Conservation (phyloP, 2,329 filamentous ascomycete genomes). For the Ceratocystis albifundus region DNA sequence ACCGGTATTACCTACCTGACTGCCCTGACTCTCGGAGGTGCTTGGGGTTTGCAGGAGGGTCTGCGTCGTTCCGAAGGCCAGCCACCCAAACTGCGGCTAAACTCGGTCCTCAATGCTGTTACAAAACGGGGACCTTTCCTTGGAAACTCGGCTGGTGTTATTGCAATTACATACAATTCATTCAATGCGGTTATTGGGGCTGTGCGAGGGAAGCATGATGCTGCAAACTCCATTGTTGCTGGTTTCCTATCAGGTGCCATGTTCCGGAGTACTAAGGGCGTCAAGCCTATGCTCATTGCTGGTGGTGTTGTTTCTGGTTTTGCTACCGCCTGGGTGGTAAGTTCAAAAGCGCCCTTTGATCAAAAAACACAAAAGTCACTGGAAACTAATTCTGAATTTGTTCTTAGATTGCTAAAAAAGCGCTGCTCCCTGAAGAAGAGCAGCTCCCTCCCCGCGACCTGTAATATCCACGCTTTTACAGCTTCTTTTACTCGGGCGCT, state of each 20-base stretch:
- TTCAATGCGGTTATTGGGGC: constrained; percentile 76
- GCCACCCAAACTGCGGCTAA: constrained; percentile 82
- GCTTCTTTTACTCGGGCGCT: background rate
- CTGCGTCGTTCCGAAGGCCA: constrained; percentile 63
- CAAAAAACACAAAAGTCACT: no score
- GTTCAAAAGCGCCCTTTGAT: constrained; percentile 31
- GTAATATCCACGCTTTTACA: constrained; percentile 15
- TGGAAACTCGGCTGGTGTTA: constrained; percentile 88
- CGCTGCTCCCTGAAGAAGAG: constrained; percentile 22
- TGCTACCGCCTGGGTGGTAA: constrained; percentile 82
- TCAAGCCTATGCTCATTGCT: constrained; percentile 89
- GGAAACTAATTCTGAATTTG: constrained; percentile 12
- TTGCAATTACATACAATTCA: constrained; percentile 93
- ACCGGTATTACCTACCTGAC: constrained; percentile 87
- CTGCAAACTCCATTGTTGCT: constrained; percentile 75
- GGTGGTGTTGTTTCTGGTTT: constrained; percentile 77
- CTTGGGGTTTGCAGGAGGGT: constrained; percentile 86
- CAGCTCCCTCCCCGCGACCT: constrained; percentile 21
- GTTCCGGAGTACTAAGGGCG: constrained; percentile 88
- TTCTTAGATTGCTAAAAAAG: constrained; percentile 24
- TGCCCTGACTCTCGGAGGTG: constrained; percentile 75
- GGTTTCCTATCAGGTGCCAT: constrained; percentile 82
- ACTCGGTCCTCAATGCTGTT: constrained; percentile 87
- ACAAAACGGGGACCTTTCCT: constrained; percentile 88
- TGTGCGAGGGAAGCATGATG: constrained; percentile 73